Evolutionary conservation across 257 asterid genomes (phyloP).

Genomic region (Ilex asprella): DNA sequence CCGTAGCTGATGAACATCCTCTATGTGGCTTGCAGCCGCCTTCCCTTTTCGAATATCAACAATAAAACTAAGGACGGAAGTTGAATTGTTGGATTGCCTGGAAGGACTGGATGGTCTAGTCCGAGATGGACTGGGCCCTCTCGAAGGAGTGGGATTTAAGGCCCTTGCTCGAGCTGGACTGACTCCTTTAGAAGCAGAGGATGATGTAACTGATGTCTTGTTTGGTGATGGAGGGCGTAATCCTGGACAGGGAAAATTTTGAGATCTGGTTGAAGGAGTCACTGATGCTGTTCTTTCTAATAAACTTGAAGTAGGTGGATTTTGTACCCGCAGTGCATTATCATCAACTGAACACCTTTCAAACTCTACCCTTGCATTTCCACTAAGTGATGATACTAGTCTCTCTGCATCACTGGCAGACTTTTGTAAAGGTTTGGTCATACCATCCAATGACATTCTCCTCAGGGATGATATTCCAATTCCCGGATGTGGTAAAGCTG

Average conservation of each 20-base stretch:
- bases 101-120: constrained; percentile 72
- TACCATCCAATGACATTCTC: constrained; percentile 67
- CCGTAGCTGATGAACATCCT: constrained; percentile 79
- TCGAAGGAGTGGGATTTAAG: constrained; percentile 35
- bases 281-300: constrained; percentile 34
- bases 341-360: constrained; percentile 36
- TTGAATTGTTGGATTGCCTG: constrained; percentile 54
- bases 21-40: constrained; percentile 56
- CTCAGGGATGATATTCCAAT: constrained; percentile 34
- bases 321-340: constrained; percentile 28
- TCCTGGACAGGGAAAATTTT: constrained; percentile 31
- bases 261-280: constrained; percentile 52
- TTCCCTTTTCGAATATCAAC: constrained; percentile 74
- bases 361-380: constrained; percentile 19
- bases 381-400: constrained; percentile 32
- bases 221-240: constrained; percentile 60
- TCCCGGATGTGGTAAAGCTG: constrained; percentile 30
- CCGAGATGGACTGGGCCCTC: constrained; percentile 75
- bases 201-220: constrained; percentile 19
- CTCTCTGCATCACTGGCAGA: constrained; percentile 43
- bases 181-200: constrained; percentile 47
- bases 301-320: constrained; percentile 39
- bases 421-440: constrained; percentile 39
- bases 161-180: constrained; percentile 53
- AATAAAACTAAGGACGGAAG: constrained; percentile 71